A percentile compares a stretch with the other conserved stretches of the same genome.
Evolutionary conservation across 768 basidiomycete species (phyloP).

Genomic region (Podaxis sp.): DNA sequence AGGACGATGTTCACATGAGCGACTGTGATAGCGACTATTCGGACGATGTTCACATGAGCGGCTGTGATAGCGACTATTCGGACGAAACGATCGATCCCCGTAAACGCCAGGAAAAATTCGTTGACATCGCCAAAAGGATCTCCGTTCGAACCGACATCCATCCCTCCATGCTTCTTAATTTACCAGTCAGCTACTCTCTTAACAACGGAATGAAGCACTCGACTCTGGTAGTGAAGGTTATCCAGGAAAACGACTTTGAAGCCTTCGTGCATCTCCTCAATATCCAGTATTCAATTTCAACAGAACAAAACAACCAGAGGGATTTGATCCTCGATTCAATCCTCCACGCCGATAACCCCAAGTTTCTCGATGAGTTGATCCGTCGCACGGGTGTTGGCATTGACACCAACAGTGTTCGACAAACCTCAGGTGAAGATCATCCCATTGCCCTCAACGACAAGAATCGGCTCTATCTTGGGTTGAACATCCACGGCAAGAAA

Average conservation of each 20-base stretch:
- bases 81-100: constrained; percentile 37
- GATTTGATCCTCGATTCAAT: constrained; percentile 27
- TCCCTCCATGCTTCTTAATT: constrained; percentile 38
- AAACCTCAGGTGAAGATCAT: constrained; percentile 22
- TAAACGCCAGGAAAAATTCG: constrained; percentile 38
- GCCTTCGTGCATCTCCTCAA: constrained; percentile 48
- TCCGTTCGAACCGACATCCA: constrained; percentile 43
- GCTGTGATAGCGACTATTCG: constrained; percentile 40
- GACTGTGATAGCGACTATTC: constrained; percentile 40
- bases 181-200: neutral
- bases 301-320: constrained; percentile 24
- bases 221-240: constrained; percentile 33
- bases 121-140: constrained; percentile 52
- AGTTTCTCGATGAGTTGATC: constrained; percentile 59
- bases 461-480: constrained; percentile 53
- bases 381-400: constrained; percentile 48
- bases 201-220: constrained; percentile 7
- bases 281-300: constrained; percentile 32
- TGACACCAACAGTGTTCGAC: constrained; percentile 28
- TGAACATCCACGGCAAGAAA: constrained; percentile 67
- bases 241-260: constrained; percentile 48
- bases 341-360: constrained; percentile 40
- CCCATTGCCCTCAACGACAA: constrained; percentile 32
- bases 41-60: constrained; percentile 25
- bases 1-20: constrained; percentile 30